Evolutionary conservation across 2,329 filamentous ascomycete genomes (phyloP), one percentile per base, ranked within the genome.

Genomic region (Verticillium isaacii): DNA sequence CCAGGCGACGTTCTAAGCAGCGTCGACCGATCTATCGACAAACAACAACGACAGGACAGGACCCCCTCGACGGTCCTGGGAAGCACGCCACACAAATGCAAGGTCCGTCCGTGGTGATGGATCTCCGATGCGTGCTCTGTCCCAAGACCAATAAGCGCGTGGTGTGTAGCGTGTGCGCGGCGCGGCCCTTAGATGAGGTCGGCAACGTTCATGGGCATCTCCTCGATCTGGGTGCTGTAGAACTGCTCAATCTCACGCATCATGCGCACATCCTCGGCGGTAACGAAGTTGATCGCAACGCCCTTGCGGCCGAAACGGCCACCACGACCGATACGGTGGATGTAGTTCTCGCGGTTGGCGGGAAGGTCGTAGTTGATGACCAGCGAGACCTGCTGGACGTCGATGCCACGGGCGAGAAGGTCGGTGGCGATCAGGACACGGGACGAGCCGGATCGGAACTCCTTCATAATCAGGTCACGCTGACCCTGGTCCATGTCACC

Each of bases 271-370:
- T 99, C 95, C 70, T 99, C 95, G 73, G 93, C 92, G 66, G 94
- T 98, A 78, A 99, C 95, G 79, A 99, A 99, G 92, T 99, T 99
- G 88, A 99, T 99, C 75, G 95, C 95, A 79, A 99, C 95, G 90
- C 95, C 95, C 90, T 99, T 99, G 81, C 95, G 93, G 81, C 95
- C 95, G 85, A 99, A 99, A 85, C 95, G 93, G 83, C 95, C 95
- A 84, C 93, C 93, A 89, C 95, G 94, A 87, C 95, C 95, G 75
- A 99, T 99, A 78, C 95, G 91, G 84, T 99, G 95, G 76, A 99
- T 99, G 88, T 99, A 99, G 88, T 98, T 99, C 85, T 99, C 95
- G 75, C 94, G 93, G 88, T 98, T 98, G 81, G 93, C 92, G 70
- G 95, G 95, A 62, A 99, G 85, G 78, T 99, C 95, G 83, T 99